These are phyloP conservation scores for Hibiscus trionum DNA, from an alignment of 345 rosid species.

Conservation along the genomic window DNA sequence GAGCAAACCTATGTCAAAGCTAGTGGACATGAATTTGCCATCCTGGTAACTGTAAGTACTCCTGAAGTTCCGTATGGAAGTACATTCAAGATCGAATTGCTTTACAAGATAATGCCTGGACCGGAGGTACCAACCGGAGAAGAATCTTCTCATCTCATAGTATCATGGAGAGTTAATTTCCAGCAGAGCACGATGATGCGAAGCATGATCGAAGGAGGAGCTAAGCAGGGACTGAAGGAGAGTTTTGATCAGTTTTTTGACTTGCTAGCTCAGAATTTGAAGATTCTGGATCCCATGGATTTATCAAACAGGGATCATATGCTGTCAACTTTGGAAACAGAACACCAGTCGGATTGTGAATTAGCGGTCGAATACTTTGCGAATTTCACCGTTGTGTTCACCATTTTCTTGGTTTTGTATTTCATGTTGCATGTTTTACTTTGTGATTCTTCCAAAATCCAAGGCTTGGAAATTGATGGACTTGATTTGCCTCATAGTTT, in stretches of 20 bases:
- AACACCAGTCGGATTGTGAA: slow-evolving; percentile 53
- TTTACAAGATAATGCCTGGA: slow-evolving; percentile 70
- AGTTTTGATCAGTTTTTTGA: slow-evolving; percentile 58
- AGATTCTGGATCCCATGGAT: slow-evolving; percentile 30
- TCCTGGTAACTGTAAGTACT: slow-evolving; percentile 49
- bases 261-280: slow-evolving; percentile 47
- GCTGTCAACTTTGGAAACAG: slow-evolving; percentile 55
- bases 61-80: slow-evolving; percentile 84
- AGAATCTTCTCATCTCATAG: slow-evolving; percentile 48
- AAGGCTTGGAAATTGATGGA: slow-evolving; percentile 66
- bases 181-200: slow-evolving; percentile 65
- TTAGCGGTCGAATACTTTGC: slow-evolving; percentile 54
- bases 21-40: slow-evolving; percentile 43
- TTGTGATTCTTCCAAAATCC: slow-evolving; percentile 40
- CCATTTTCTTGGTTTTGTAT: slow-evolving; percentile 44
- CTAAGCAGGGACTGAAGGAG: slow-evolving; percentile 65
- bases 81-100: slow-evolving; percentile 55
- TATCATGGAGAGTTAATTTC: slow-evolving; percentile 73
- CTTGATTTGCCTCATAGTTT: slow-evolving; percentile 87
- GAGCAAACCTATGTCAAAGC: slow-evolving; percentile 65
- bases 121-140: slow-evolving; percentile 37
- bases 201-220: slow-evolving; percentile 87
- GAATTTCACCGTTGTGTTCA: slow-evolving; percentile 54
- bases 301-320: slow-evolving; percentile 41
- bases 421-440: slow-evolving; percentile 52